Percentiles rank a stretch among this genome's conserved stretches.
These are phyloP conservation scores for Zizania palustris DNA, from an alignment of 202 grass and related monocot species.

Conservation along the genomic window DNA sequence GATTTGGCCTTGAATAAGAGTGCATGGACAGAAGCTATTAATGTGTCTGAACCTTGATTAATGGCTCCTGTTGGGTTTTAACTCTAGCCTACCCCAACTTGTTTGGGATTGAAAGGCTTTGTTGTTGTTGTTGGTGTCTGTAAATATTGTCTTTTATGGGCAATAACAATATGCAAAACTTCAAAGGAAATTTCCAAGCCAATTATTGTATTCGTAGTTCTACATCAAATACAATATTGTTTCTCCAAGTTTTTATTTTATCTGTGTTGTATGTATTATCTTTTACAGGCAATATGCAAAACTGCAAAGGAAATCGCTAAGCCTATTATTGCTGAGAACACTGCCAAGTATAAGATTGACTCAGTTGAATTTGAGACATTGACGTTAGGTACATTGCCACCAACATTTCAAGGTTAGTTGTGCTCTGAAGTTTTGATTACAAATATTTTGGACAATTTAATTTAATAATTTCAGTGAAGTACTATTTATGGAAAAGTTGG, in stretches of 20 bases:
- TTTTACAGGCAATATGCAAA: constrained; percentile 72
- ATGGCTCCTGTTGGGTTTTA: no score
- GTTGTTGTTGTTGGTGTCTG: no score
- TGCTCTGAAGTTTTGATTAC: constrained; percentile 31
- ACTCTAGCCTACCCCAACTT: no score
- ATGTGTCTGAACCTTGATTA: no score
- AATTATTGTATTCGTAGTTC: background rate
- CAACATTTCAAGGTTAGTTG: constrained; percentile 74
- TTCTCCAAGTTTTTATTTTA: constrained; percentile 22
- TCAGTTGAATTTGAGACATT: constrained; percentile 83
- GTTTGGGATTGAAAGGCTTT: no score
- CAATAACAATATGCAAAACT: constrained; percentile 22
- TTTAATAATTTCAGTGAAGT: constrained; percentile 12
- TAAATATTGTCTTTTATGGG: constrained; percentile 43
- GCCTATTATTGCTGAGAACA: constrained; percentile 85
- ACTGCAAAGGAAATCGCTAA: constrained; percentile 77
- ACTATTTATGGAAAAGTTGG: background rate
- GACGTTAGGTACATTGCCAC: constrained; percentile 76
- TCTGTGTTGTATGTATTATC: constrained; percentile 3
- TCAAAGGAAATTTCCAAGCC: no score
- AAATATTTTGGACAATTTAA: constrained; percentile 20
- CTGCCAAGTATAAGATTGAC: constrained; percentile 81
- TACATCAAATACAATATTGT: background rate
- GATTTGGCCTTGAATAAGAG: no score
- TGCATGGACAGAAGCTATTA: no score